These are phyloP conservation scores for Neurospora sp. DNA, from an alignment of 495 filamentous ascomycete species.

Conservation along the genomic window DNA sequence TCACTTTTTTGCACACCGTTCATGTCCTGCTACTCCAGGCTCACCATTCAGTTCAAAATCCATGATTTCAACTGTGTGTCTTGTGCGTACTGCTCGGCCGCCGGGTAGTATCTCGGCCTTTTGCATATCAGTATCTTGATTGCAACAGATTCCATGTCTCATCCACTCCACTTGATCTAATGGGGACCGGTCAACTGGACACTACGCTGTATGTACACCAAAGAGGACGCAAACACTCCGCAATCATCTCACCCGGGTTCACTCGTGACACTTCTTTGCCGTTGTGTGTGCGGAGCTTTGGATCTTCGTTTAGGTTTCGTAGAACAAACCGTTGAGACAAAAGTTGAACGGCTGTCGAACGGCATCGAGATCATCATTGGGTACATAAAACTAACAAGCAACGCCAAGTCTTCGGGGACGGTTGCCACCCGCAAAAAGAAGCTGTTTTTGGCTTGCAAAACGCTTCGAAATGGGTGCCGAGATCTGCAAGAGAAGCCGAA, in stretches of 20 bases:
- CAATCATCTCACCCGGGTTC: background rate
- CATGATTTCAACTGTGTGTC: background rate
- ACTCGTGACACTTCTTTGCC: background rate
- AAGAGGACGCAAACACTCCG: background rate
- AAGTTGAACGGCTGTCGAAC: background rate
- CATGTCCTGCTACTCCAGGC: background rate
- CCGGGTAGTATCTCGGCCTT: background rate
- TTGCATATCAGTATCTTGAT: background rate
- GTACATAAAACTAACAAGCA: background rate
- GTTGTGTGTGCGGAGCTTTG: background rate
- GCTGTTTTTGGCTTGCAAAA: background rate
- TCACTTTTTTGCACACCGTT: background rate
- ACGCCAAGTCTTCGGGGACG: constrained; percentile 3
- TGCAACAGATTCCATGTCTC: background rate
- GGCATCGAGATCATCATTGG: background rate
- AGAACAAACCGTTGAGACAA: background rate
- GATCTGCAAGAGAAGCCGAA: constrained; percentile 21
- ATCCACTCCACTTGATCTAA: background rate
- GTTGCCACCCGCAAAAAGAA: constrained; percentile 5
- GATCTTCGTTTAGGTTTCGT: background rate
- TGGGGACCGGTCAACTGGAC: background rate
- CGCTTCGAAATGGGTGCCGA: background rate
- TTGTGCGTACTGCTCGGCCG: background rate
- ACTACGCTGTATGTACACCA: background rate
- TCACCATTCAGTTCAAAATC: background rate